A percentile compares a stretch with the other conserved stretches of the same genome.
These are phyloP conservation scores for Moringa oleifera DNA, from an alignment of 345 rosid genomes.

Conservation along the genomic window DNA sequence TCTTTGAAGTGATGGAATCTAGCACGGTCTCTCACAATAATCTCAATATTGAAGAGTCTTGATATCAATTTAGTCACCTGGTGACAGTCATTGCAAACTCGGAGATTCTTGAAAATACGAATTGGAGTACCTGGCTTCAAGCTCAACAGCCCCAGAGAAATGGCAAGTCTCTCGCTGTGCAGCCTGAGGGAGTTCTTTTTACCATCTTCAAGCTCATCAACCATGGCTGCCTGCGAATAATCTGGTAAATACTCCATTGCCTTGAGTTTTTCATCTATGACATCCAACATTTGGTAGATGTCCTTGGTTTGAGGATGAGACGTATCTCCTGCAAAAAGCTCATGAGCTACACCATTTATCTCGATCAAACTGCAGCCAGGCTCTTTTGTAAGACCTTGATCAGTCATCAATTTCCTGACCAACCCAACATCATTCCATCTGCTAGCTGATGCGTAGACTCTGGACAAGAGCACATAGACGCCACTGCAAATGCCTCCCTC, in stretches of 20 bases:
- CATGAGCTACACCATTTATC: slow-evolving; percentile 59
- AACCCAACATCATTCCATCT: slow-evolving; percentile 72
- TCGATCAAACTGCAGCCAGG: slow-evolving; percentile 89
- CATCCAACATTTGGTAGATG: slow-evolving; percentile 46
- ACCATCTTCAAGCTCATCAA: slow-evolving; percentile 34
- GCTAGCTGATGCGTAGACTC: slow-evolving; percentile 70
- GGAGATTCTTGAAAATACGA: slow-evolving; percentile 68
- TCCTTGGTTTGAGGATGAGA: slow-evolving; percentile 58
- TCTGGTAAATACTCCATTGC: slow-evolving; percentile 47
- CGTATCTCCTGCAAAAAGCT: slow-evolving; percentile 81
- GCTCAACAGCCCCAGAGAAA: slow-evolving; percentile 64
- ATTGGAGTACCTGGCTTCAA: slow-evolving; percentile 56
- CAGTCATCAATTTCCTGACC: slow-evolving; percentile 62
- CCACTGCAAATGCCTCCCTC: slow-evolving; percentile 42
- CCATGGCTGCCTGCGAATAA: slow-evolving; percentile 47
- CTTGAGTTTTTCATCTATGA: slow-evolving; percentile 45
- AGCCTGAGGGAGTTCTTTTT: slow-evolving; percentile 49
- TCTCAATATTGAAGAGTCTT: slow-evolving; percentile 50
- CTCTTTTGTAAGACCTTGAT: slow-evolving; percentile 58
- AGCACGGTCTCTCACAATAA: slow-evolving; percentile 67
- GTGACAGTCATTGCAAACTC: slow-evolving; percentile 75
- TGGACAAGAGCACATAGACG: slow-evolving; percentile 65
- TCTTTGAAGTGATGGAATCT: slow-evolving; percentile 75
- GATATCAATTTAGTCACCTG: slow-evolving; percentile 64
- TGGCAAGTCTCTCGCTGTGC: slow-evolving; percentile 82